Percentiles rank a stretch among this genome's conserved stretches.
These are phyloP conservation scores for Pseudovirgaria hyperparasitica DNA, from an alignment of 2,329 filamentous ascomycete species.

Conservation along the genomic window DNA sequence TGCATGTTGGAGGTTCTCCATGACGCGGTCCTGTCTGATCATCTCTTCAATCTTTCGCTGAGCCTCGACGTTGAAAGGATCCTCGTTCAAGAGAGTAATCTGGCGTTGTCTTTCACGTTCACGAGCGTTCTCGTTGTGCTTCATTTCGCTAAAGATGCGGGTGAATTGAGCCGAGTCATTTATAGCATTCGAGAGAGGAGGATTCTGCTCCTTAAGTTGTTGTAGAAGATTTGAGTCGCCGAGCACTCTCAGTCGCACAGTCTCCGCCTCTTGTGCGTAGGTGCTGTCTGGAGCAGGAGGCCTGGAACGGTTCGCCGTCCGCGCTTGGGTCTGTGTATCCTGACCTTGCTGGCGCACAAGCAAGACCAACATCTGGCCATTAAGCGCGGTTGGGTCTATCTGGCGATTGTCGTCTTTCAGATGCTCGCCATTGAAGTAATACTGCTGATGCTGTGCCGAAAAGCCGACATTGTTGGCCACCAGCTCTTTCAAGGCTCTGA, in stretches of 20 bases:
- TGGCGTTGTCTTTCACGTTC: conserved; percentile 69
- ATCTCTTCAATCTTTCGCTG: conserved; percentile 93
- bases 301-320: conserved; percentile 16
- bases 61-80: conserved; percentile 87
- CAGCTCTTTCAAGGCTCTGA: conserved; percentile 76
- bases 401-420: conserved; percentile 69
- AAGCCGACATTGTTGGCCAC: conserved; percentile 75
- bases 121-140: conserved; percentile 56
- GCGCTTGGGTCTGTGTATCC: conserved; percentile 11
- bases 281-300: conserved; percentile 7
- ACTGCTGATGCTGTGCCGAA: conserved; percentile 59
- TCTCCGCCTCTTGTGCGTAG: conserved; percentile 61
- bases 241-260: conserved; percentile 69
- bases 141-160: conserved; percentile 54
- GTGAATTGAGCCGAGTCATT: conserved; percentile 68
- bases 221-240: conserved; percentile 62
- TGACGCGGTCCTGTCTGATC: conserved; percentile 86
- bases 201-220: conserved; percentile 58
- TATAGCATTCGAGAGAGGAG: conserved; percentile 63
- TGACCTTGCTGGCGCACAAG: conserved; percentile 44
- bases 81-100: conserved; percentile 76
- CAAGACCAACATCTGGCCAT: conserved; percentile 87
- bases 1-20: conserved; percentile 90
- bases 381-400: conserved; percentile 66
- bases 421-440: conserved; percentile 81